A percentile compares a stretch with the other conserved stretches of the same genome.
Evolutionary conservation across 2,329 filamentous ascomycete genomes (phyloP).

Genomic region (Venturia oleaginea): DNA sequence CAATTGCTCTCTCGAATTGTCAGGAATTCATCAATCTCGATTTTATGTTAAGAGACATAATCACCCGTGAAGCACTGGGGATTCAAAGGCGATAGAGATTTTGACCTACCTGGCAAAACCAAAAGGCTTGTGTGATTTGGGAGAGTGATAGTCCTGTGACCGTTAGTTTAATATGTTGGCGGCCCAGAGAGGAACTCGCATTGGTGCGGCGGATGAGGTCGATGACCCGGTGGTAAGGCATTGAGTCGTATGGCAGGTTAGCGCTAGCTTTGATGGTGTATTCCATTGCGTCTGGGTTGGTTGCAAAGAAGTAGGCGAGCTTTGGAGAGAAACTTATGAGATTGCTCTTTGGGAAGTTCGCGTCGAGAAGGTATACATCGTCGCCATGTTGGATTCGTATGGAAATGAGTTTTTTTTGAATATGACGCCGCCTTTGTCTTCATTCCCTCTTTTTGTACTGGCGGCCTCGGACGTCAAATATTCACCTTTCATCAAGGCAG

Average conservation of each 20-base stretch:
- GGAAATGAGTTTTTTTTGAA: neutral
- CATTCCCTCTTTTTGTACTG: too few species aligned
- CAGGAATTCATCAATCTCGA: too few species aligned
- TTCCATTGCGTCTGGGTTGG: neutral
- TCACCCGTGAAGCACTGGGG: too few species aligned
- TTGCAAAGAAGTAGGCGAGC: neutral
- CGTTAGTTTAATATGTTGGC: neutral
- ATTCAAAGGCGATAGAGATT: neutral
- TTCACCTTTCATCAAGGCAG: neutral
- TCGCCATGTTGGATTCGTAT: neutral
- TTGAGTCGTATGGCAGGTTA: neutral
- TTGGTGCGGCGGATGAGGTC: neutral
- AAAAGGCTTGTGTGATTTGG: neutral
- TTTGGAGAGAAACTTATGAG: neutral
- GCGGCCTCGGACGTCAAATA: too few species aligned
- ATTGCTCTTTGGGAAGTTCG: neutral
- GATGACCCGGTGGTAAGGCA: neutral
- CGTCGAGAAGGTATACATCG: neutral
- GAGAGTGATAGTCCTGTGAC: neutral
- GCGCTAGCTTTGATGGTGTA: neutral
- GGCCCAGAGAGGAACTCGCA: neutral
- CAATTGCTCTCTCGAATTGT: neutral
- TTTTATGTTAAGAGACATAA: too few species aligned
- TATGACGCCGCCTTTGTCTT: neutral
- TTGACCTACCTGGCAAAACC: neutral